Evolutionary conservation across 2,329 filamentous ascomycete species (phyloP).

Genomic region (Exophiala oligosperma): DNA sequence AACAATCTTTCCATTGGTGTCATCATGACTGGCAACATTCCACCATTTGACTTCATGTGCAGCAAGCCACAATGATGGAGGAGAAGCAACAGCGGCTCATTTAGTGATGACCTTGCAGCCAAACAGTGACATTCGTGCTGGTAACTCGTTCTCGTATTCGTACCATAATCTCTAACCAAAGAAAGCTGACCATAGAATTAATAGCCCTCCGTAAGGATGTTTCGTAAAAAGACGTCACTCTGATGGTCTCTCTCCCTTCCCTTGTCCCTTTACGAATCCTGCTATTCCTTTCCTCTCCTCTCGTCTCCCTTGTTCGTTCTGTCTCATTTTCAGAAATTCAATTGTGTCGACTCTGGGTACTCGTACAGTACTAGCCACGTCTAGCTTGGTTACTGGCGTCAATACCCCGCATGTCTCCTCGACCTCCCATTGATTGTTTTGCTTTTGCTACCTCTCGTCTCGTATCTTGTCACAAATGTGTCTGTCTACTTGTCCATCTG

Average conservation of each 20-base stretch:
- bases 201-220: too few relatives aligned
- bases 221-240: too few relatives aligned
- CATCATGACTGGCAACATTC: background rate
- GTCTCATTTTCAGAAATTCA: too few relatives aligned
- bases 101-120: background rate
- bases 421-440: background rate
- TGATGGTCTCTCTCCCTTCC: too few relatives aligned
- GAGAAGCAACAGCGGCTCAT: background rate
- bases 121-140: background rate
- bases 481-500: conserved; percentile 12
- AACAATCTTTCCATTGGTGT: background rate
- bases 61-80: background rate
- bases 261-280: too few relatives aligned
- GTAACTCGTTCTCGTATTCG: too few relatives aligned
- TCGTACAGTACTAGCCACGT: background rate
- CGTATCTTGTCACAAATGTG: conserved; percentile 9
- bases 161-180: too few relatives aligned
- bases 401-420: conserved; percentile 12
- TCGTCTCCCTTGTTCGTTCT: too few relatives aligned
- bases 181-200: too few relatives aligned
- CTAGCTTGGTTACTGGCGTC: background rate
- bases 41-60: background rate
- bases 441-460: conserved; percentile 1
- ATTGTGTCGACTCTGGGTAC: background rate
- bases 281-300: too few relatives aligned